Conservation (phyloP, 2,329 filamentous ascomycete species). For the Phaeosphaeriaceae sp. region DNA sequence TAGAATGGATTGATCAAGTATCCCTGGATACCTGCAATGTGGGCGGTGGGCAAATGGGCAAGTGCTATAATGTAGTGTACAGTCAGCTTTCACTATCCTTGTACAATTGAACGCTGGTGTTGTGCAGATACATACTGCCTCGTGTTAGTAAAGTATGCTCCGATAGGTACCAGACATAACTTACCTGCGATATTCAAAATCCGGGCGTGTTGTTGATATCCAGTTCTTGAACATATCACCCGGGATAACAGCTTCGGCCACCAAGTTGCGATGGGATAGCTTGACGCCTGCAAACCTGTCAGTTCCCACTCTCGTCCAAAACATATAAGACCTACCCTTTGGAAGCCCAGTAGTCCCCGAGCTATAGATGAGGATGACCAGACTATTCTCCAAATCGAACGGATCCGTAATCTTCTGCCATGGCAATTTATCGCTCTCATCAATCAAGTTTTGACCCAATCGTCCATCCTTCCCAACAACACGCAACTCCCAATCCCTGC, state of each 20-base stretch:
- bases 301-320: conserved; percentile 1
- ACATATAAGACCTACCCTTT: conserved; percentile 44
- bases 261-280: conserved; percentile 54
- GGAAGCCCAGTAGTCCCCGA: conserved; percentile 58
- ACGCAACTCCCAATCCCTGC: conserved; percentile 45
- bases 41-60: conserved; percentile 56
- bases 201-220: conserved; percentile 23
- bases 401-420: conserved; percentile 64
- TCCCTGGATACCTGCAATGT: conserved; percentile 58
- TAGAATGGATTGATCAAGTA: conserved; percentile 56
- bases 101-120: too few species aligned
- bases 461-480: conserved; percentile 36
- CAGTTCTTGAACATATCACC: conserved; percentile 41
- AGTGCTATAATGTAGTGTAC: conserved; percentile 39
- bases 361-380: conserved; percentile 56
- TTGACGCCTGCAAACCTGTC: conserved; percentile 43
- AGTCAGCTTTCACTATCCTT: neutral
- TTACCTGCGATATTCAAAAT: conserved; percentile 38
- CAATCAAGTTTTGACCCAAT: conserved; percentile 29
- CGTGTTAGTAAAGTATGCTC: neutral
- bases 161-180: too few species aligned
- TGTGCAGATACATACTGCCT: neutral
- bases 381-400: conserved; percentile 53
- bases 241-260: conserved; percentile 48
- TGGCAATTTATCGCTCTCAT: conserved; percentile 52